Evolutionary conservation across 352 stramenopile species (phyloP).

Genomic region (Phytopythium kandeliae): DNA sequence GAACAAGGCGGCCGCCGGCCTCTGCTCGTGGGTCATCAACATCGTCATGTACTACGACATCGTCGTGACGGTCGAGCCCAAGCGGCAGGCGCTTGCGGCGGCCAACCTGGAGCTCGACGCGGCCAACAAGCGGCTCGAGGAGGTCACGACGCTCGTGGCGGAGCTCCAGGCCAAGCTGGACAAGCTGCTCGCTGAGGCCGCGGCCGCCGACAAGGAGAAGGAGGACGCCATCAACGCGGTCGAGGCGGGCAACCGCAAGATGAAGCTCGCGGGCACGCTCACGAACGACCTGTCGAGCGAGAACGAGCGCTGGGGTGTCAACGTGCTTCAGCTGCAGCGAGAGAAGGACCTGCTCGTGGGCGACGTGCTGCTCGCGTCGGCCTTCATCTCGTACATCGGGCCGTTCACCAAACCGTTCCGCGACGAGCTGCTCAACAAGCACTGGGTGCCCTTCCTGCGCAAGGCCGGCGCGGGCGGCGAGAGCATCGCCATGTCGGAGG

Average conservation of each 20-base stretch:
- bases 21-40: constrained; percentile 95
- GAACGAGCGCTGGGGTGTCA: constrained; percentile 94
- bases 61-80: constrained; percentile 92
- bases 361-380: constrained; percentile 91
- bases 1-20: constrained; percentile 91
- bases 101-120: constrained; percentile 89
- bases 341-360: constrained; percentile 92
- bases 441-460: constrained; percentile 89
- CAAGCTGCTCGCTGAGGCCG: constrained; percentile 88
- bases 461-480: constrained; percentile 77
- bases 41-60: constrained; percentile 98
- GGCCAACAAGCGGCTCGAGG: constrained; percentile 85
- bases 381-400: constrained; percentile 95
- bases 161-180: constrained; percentile 92
- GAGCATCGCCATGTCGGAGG: constrained; percentile 89
- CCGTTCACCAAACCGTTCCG: constrained; percentile 95
- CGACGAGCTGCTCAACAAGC: constrained; percentile 91
- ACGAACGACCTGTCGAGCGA: constrained; percentile 94
- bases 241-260: constrained; percentile 90
- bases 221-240: constrained; percentile 91
- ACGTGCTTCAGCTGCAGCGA: constrained; percentile 89
- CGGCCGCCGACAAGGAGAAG: constrained; percentile 90
- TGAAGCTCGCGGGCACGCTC: constrained; percentile 93
- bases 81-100: constrained; percentile 87
- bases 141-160: constrained; percentile 89